Percentiles rank a stretch among this genome's conserved stretches.
Evolutionary conservation across 805 yeast species (phyloP).

Genomic region (Wickerhamomyces silvicola): DNA sequence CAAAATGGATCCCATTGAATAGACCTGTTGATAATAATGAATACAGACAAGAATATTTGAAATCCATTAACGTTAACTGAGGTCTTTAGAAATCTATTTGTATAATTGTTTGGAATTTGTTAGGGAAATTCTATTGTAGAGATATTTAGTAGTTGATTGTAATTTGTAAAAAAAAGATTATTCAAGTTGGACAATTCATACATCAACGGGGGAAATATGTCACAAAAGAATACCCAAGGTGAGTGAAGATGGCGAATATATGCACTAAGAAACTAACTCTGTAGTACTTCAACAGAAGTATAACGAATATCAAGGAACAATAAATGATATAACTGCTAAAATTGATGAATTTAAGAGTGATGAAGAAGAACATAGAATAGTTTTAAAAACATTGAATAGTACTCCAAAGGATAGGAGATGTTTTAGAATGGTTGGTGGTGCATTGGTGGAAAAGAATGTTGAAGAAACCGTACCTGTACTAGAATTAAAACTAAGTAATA

Average conservation of each 20-base stretch:
- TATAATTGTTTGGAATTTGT: too few species aligned
- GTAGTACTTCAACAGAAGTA: constrained; percentile 43
- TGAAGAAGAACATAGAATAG: constrained; percentile 44
- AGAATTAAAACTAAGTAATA: constrained; percentile 47
- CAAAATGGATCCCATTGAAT: constrained; percentile 88
- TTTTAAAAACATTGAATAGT: constrained; percentile 47
- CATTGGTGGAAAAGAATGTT: constrained; percentile 75
- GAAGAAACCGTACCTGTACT: constrained; percentile 66
- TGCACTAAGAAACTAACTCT: too few species aligned
- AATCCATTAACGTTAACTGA: constrained; percentile 5
- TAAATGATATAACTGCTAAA: constrained; percentile 40
- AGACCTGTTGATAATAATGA: constrained; percentile 52
- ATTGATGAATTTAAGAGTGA: constrained; percentile 43
- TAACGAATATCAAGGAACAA: constrained; percentile 44
- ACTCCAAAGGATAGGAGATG: constrained; percentile 64
- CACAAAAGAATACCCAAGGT: too few species aligned
- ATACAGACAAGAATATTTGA: constrained; percentile 41
- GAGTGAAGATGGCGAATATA: too few species aligned
- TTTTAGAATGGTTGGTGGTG: constrained; percentile 92
- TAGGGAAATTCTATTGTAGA: too few species aligned
- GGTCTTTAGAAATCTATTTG: not conserved
- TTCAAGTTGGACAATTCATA: too few species aligned
- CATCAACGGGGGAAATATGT: too few species aligned
- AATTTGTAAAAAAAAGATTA: too few species aligned
- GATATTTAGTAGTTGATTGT: too few species aligned